phyloP scores from a whole-genome alignment of 1,139 yeast species.

The Yamadazyma diddensiae region DNA sequence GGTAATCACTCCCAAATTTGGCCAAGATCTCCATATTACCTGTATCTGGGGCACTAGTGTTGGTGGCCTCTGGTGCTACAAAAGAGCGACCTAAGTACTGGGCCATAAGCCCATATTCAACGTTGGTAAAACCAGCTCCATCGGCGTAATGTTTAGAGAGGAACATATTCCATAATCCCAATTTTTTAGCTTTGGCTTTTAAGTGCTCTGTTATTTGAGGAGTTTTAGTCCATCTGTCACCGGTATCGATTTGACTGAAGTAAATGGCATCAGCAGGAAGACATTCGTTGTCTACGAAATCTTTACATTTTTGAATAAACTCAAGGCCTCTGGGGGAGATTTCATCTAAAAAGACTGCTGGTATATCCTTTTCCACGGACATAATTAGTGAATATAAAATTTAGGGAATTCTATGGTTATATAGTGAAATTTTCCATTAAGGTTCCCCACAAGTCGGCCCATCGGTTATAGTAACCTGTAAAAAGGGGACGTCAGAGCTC shows the following conservation, averaged over 20 bases:
- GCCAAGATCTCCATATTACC: constrained; percentile 73
- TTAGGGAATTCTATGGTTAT: background rate
- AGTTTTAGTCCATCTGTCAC: constrained; percentile 47
- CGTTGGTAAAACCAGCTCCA: constrained; percentile 63
- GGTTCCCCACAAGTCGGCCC: constrained; percentile 4
- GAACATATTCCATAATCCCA: constrained; percentile 68
- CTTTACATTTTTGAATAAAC: constrained; percentile 45
- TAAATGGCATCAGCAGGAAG: constrained; percentile 55
- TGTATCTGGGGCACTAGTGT: constrained; percentile 70
- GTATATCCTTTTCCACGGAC: constrained; percentile 35
- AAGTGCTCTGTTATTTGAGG: constrained; percentile 54
- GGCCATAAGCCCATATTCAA: constrained; percentile 72
- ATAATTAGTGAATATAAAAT: constrained; percentile 2
- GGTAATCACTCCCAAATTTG: constrained; percentile 52
- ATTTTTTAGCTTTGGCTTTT: constrained; percentile 52
- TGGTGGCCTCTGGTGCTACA: constrained; percentile 62
- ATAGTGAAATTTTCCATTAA: no score
- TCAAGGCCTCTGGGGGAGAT: constrained; percentile 52
- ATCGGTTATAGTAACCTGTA: no score
- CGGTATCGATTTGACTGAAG: constrained; percentile 36
- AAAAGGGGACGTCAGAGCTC: no score
- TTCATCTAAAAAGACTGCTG: constrained; percentile 41
- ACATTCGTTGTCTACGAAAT: constrained; percentile 59
- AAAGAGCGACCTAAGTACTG: constrained; percentile 59
- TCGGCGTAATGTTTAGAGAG: constrained; percentile 55